A percentile compares a stretch with the other conserved stretches of the same genome.
Evolutionary conservation across 768 basidiomycete species (phyloP).

Genomic region (Phylloporus scabripes): DNA sequence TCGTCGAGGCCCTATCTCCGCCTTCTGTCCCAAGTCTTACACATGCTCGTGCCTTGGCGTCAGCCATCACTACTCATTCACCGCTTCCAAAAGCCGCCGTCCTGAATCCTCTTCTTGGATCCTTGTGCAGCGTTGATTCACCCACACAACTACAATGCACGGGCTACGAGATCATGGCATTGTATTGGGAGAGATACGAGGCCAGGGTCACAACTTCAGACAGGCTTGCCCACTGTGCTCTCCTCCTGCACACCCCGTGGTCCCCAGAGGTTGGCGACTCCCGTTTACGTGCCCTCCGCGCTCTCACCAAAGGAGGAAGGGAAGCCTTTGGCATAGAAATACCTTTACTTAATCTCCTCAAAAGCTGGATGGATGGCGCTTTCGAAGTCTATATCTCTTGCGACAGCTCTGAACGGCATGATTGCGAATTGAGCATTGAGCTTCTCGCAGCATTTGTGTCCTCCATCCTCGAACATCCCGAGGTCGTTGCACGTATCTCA

Average conservation of each 20-base stretch:
- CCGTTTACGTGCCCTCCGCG: conserved; percentile 59
- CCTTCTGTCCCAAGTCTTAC: conserved; percentile 60
- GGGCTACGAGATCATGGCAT: conserved; percentile 67
- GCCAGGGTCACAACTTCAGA: conserved; percentile 48
- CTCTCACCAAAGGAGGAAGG: conserved; percentile 55
- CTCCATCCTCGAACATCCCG: conserved; percentile 42
- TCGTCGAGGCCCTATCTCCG: conserved; percentile 42
- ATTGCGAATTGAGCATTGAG: conserved; percentile 62
- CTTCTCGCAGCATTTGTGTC: conserved; percentile 55
- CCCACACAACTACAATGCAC: conserved; percentile 57
- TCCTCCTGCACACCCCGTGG: conserved; percentile 57
- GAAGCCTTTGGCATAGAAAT: conserved; percentile 64
- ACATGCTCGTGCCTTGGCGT: conserved; percentile 58
- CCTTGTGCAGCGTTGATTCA: conserved; percentile 50
- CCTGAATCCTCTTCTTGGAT: conserved; percentile 56
- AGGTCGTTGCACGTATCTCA: conserved; percentile 55
- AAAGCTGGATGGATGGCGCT: conserved; percentile 61
- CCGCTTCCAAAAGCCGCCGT: conserved; percentile 49
- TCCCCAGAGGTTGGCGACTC: conserved; percentile 65
- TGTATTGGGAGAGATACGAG: conserved; percentile 62
- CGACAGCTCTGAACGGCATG: conserved; percentile 39
- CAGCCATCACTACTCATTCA: conserved; percentile 43
- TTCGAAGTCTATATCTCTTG: conserved; percentile 46
- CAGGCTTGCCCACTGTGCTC: conserved; percentile 55
- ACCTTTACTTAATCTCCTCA: conserved; percentile 49